Conservation (phyloP, 768 basidiomycete genomes). For the Suillus americanus region DNA sequence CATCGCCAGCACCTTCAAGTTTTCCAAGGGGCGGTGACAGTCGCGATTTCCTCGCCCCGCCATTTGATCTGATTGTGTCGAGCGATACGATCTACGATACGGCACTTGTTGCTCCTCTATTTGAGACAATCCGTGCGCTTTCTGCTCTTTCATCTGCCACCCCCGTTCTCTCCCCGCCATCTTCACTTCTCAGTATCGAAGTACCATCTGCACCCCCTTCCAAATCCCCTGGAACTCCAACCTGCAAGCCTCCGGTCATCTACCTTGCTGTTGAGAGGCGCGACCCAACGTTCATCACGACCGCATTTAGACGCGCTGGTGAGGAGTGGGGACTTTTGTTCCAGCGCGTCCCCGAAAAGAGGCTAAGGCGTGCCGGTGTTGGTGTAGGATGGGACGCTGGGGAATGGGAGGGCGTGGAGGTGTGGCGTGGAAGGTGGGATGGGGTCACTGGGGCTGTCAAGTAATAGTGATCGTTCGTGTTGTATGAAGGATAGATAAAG, state of each 20-base stretch:
- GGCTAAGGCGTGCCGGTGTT: slow-evolving; percentile 58
- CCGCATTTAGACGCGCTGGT: slow-evolving; percentile 55
- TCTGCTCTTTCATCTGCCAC: slow-evolving; percentile 39
- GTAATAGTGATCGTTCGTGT: background rate
- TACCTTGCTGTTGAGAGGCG: slow-evolving; percentile 72
- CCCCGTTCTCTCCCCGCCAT: slow-evolving; percentile 40
- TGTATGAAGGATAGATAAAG: background rate
- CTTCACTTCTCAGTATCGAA: slow-evolving; percentile 22
- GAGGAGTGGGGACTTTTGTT: slow-evolving; percentile 56
- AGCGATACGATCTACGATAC: slow-evolving; percentile 80
- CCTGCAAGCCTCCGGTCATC: slow-evolving; percentile 12
- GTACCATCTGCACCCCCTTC: background rate
- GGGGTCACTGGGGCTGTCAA: background rate
- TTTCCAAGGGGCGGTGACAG: background rate
- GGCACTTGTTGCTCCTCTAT: slow-evolving; percentile 64
- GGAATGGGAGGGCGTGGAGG: slow-evolving; percentile 82
- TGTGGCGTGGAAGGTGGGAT: slow-evolving; percentile 50
- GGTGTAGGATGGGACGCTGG: slow-evolving; percentile 58
- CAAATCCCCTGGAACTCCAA: background rate
- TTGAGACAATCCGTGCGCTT: slow-evolving; percentile 62
- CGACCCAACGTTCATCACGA: slow-evolving; percentile 65
- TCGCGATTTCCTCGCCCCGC: slow-evolving; percentile 39
- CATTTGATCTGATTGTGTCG: slow-evolving; percentile 76
- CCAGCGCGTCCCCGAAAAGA: slow-evolving; percentile 56
- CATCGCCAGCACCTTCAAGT: slow-evolving; percentile 27